Conservation (phyloP, 2,329 filamentous ascomycete genomes). For the Aspergillus sergii region DNA sequence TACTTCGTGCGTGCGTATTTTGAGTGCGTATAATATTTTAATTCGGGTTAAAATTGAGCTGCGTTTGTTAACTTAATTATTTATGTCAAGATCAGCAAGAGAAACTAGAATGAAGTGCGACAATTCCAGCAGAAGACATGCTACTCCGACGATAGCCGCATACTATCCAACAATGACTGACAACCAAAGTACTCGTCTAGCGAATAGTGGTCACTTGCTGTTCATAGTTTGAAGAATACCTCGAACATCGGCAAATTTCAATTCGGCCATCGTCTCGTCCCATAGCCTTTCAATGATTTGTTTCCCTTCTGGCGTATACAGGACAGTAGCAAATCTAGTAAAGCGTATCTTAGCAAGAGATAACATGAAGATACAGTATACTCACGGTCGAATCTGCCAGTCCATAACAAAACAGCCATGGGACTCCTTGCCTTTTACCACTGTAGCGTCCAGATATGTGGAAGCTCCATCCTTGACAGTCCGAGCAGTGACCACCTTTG, state of each 20-base stretch:
- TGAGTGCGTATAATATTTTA: neutral
- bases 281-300: conserved; percentile 41
- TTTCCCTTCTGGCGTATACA: conserved; percentile 41
- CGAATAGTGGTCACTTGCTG: neutral
- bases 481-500: conserved; percentile 16
- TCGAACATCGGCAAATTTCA: conserved; percentile 21
- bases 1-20: neutral
- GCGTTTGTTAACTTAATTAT: neutral
- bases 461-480: conserved; percentile 44
- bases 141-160: neutral
- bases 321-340: conserved; percentile 9
- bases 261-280: conserved; percentile 29
- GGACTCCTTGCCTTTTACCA: conserved; percentile 51
- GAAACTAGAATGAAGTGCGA: neutral
- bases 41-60: neutral
- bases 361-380: neutral
- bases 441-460: conserved; percentile 51
- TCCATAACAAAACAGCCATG: conserved; percentile 53
- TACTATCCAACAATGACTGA: neutral
- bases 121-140: neutral
- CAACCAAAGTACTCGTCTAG: too few species aligned
- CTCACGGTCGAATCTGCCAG: conserved; percentile 6
- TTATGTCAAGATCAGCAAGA: neutral
- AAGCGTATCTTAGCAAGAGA: neutral
- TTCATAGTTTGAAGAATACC: conserved; percentile 6